Evolutionary conservation across 176 grass and related monocot genomes (phyloP), one percentile per base, ranked within the genome.

Genomic region (Eleusine indica): DNA sequence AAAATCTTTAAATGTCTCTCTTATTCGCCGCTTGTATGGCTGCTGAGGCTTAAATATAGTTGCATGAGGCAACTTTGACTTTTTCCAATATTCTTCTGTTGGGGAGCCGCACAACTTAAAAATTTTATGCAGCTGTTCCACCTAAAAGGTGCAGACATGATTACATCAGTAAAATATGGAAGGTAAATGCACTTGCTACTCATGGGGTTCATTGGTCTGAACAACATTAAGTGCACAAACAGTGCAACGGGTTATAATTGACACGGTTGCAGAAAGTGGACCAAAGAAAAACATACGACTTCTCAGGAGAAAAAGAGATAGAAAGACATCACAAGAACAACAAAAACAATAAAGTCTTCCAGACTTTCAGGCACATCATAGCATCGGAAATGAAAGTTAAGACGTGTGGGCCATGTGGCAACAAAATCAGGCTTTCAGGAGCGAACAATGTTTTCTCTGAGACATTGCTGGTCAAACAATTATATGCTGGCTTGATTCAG

Each of bases 21-120:
- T 68, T 86, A 94, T 88, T 69, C 87, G 71, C 79, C 90, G 86
- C 79, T 86, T 94, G 86, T 94, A 94, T 57, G 93, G 93, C 41
- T 94, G 93, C 66, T 94, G 93, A 68, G 93, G 93, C 79, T 94
- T 94, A 87, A 94, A 94, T 86, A 94, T 94, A 2, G 93, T 94
- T 25, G 90, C 90, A 72, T 94, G 92, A 47, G 92, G 92, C 56
- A 94, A 70, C 85, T 92, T 94, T 2, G 87, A 92, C 57, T 84
- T 94, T 81, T 94, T 94, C 93, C 93, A 94, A 84, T 92, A 94
- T 80, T 94, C 93, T 87, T 94, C 93, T 80, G 90, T 68, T 54
- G 93, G 93, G 65, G 93, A 94, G 70, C 93, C 93, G 21, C 93
- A 94, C 29, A 94, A 71, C 87, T 94, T 94, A 89, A 94, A 94